These are phyloP conservation scores for Fusarium pilosicola DNA, from an alignment of 2,329 filamentous ascomycete genomes.

Conservation along the genomic window DNA sequence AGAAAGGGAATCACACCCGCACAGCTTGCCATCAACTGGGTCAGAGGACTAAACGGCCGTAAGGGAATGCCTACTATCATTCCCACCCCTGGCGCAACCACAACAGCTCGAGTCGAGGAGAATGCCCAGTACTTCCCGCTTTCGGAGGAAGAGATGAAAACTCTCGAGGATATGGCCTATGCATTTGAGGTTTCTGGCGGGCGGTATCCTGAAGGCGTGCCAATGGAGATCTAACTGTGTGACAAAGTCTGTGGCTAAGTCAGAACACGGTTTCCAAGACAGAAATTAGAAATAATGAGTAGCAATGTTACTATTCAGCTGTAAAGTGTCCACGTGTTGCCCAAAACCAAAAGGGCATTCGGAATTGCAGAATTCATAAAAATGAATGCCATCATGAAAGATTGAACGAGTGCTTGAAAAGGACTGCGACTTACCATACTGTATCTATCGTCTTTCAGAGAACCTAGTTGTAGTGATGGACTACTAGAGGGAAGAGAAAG, in stretches of 20 bases:
- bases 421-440: conserved; percentile 25
- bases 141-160: conserved; percentile 60
- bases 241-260: conserved; percentile 12
- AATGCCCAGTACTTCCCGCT: conserved; percentile 64
- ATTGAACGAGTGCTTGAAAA: neutral
- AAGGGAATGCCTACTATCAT: conserved; percentile 68
- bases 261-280: conserved; percentile 12
- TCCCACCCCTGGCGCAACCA: conserved; percentile 73
- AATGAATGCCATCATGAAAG: conserved; percentile 52
- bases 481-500: neutral
- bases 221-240: conserved; percentile 50
- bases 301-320: conserved; percentile 34
- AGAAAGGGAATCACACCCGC: conserved; percentile 69
- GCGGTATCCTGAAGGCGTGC: conserved; percentile 57
- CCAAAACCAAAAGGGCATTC: conserved; percentile 46
- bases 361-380: conserved; percentile 62
- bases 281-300: neutral
- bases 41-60: conserved; percentile 58
- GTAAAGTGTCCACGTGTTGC: conserved; percentile 48
- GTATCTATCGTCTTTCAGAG: neutral
- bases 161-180: conserved; percentile 59
- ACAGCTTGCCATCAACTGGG: conserved; percentile 76
- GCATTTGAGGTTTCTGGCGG: conserved; percentile 59
- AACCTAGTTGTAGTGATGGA: neutral
- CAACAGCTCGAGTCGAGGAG: conserved; percentile 66